These are phyloP conservation scores for Geotrichum australiense DNA, from an alignment of 1,139 yeast genomes.

Conservation along the genomic window DNA sequence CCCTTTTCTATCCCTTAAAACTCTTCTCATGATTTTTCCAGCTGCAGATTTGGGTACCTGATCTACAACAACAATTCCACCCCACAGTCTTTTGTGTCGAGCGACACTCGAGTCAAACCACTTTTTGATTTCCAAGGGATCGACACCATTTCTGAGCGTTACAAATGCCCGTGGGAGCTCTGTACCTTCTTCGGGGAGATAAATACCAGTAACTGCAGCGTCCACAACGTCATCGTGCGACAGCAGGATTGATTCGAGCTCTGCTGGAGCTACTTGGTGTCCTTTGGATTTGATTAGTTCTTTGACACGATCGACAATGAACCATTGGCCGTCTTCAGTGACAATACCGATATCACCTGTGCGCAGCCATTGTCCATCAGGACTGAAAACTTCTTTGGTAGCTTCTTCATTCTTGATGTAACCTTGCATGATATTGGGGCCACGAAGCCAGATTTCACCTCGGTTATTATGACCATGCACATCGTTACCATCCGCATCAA, in stretches of 20 bases:
- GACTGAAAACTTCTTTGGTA: slow-evolving; percentile 42
- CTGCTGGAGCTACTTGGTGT: slow-evolving; percentile 73
- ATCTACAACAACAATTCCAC: slow-evolving; percentile 32
- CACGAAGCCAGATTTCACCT: slow-evolving; percentile 59
- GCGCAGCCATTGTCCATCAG: slow-evolving; percentile 54
- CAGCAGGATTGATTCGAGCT: slow-evolving; percentile 56
- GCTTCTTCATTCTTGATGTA: slow-evolving; percentile 52
- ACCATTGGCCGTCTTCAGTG: slow-evolving; percentile 45
- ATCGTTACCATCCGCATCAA: slow-evolving; percentile 37
- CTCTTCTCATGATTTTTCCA: slow-evolving; percentile 34
- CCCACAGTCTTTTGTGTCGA: slow-evolving; percentile 34
- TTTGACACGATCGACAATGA: slow-evolving; percentile 64
- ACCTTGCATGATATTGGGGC: slow-evolving; percentile 56
- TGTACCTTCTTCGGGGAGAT: slow-evolving; percentile 27
- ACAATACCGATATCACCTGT: slow-evolving; percentile 69
- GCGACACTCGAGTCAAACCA: slow-evolving; percentile 33
- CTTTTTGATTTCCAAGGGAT: slow-evolving; percentile 21
- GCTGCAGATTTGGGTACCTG: slow-evolving; percentile 33
- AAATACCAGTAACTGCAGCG: slow-evolving; percentile 32
- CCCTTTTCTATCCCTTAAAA: slow-evolving; percentile 24
- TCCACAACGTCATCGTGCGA: slow-evolving; percentile 33
- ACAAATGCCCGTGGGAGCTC: slow-evolving; percentile 33
- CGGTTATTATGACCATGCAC: slow-evolving; percentile 40
- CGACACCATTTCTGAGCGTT: slow-evolving; percentile 24
- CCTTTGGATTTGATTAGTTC: slow-evolving; percentile 76